These are phyloP conservation scores for Schizophyllum amplum DNA, from an alignment of 1,284 basidiomycete species.

Conservation along the genomic window DNA sequence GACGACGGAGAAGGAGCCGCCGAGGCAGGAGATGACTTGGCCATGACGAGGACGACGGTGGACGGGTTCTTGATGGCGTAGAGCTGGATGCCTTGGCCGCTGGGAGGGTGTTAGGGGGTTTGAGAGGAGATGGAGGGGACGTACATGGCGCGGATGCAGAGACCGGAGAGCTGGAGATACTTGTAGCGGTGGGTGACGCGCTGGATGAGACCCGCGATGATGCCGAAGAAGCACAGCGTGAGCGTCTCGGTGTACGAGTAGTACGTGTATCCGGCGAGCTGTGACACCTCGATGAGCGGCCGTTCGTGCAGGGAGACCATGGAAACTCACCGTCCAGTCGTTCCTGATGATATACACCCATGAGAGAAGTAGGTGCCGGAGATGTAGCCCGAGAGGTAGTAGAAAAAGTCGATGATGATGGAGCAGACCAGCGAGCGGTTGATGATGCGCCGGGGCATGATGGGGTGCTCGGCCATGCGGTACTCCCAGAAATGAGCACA, in stretches of 20 bases:
- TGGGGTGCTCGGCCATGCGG: constrained; percentile 27
- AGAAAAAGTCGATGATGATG: constrained; percentile 48
- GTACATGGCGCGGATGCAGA: constrained; percentile 35
- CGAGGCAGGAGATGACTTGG: constrained; percentile 50
- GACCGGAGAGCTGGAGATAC: constrained; percentile 25
- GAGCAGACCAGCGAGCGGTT: constrained; percentile 39
- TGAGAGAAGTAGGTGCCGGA: constrained; percentile 30
- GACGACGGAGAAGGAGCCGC: constrained; percentile 53
- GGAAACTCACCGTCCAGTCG: constrained; percentile 19
- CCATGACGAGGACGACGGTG: constrained; percentile 35
- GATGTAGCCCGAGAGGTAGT: constrained; percentile 42
- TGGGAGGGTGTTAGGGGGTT: constrained; percentile 4
- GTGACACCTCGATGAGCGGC: neutral
- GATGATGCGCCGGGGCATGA: constrained; percentile 36
- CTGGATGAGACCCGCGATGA: constrained; percentile 35
- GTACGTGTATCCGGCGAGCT: neutral
- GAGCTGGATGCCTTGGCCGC: constrained; percentile 43
- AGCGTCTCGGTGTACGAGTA: constrained; percentile 21
- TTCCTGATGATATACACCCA: constrained; percentile 31
- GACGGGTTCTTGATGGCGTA: constrained; percentile 30
- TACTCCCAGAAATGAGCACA: constrained; percentile 33
- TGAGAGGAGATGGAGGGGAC: neutral
- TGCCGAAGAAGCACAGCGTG: constrained; percentile 38
- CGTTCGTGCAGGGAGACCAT: neutral
- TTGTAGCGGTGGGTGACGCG: constrained; percentile 35